Evolutionary conservation across 495 filamentous ascomycete species (phyloP).

Genomic region (Jackrogersella minutella): DNA sequence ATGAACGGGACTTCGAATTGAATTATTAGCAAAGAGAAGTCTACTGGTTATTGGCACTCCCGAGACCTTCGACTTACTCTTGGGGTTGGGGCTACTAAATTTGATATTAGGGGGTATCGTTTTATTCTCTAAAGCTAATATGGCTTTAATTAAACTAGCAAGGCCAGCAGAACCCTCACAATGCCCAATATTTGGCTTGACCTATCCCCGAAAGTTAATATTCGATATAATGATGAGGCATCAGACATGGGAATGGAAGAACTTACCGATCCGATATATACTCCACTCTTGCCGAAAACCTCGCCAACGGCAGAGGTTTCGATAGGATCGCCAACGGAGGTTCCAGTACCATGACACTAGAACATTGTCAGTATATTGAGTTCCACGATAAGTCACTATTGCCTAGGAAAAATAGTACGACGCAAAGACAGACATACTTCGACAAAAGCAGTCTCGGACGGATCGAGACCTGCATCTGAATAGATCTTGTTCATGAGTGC

Average conservation of each 20-base stretch:
- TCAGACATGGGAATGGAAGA: neutral
- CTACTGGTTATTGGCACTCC: neutral
- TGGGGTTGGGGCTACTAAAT: conserved; percentile 41
- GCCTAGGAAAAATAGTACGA: neutral
- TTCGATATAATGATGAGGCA: neutral
- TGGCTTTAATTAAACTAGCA: conserved; percentile 58
- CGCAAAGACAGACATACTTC: conserved; percentile 16
- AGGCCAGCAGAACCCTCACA: conserved; percentile 58
- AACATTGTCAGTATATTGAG: neutral
- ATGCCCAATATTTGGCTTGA: conserved; percentile 64
- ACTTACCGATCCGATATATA: conserved; percentile 54
- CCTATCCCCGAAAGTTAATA: neutral
- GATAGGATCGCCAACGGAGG: conserved; percentile 49
- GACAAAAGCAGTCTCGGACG: conserved; percentile 48
- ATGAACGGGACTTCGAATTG: conserved; percentile 36
- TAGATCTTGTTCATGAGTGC: conserved; percentile 55
- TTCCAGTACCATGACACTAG: conserved; percentile 47
- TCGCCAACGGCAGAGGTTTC: conserved; percentile 46
- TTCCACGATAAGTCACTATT: neutral
- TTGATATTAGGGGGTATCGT: conserved; percentile 50
- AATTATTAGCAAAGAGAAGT: conserved; percentile 1
- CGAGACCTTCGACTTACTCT: conserved; percentile 32
- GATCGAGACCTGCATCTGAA: conserved; percentile 49
- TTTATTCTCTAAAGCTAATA: conserved; percentile 58
- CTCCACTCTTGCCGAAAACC: conserved; percentile 42